Evolutionary conservation across 1,284 basidiomycete genomes (phyloP).

Genomic region (Gymnopus androsaceus): DNA sequence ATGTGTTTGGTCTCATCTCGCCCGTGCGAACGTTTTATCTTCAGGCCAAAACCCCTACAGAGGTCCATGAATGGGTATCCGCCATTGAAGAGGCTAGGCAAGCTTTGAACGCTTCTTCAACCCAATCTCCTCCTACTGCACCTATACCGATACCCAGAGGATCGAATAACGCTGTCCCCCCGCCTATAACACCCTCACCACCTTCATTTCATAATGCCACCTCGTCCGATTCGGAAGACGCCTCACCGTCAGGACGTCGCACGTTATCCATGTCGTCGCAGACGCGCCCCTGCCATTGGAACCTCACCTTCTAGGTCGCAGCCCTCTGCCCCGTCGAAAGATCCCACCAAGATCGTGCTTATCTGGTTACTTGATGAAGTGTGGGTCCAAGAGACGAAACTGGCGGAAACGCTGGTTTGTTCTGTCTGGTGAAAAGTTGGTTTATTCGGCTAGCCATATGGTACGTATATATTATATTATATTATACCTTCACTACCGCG

Average conservation of each 20-base stretch:
- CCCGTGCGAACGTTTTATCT: constrained; percentile 93
- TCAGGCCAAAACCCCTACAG: constrained; percentile 71
- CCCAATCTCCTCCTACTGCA: constrained; percentile 52
- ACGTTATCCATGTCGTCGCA: constrained; percentile 44
- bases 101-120: constrained; percentile 60
- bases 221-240: constrained; percentile 78
- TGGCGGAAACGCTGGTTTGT: constrained; percentile 97
- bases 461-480: constrained; percentile 44
- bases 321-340: constrained; percentile 39
- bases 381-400: constrained; percentile 87
- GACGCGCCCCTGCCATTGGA: constrained; percentile 34
- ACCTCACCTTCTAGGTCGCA: constrained; percentile 42
- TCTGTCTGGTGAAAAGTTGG: constrained; percentile 76
- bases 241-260: constrained; percentile 41
- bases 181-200: constrained; percentile 47
- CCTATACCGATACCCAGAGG: constrained; percentile 49
- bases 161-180: constrained; percentile 28
- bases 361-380: constrained; percentile 96
- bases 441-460: constrained; percentile 90
- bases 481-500: background rate
- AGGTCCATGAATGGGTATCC: constrained; percentile 84
- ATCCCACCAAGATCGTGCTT: constrained; percentile 75
- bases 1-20: constrained; percentile 93
- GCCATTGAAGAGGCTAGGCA: constrained; percentile 81
- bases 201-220: constrained; percentile 43